phyloP scores from a whole-genome alignment of 2,329 filamentous ascomycete genomes.

The Colletotrichum incanum region DNA sequence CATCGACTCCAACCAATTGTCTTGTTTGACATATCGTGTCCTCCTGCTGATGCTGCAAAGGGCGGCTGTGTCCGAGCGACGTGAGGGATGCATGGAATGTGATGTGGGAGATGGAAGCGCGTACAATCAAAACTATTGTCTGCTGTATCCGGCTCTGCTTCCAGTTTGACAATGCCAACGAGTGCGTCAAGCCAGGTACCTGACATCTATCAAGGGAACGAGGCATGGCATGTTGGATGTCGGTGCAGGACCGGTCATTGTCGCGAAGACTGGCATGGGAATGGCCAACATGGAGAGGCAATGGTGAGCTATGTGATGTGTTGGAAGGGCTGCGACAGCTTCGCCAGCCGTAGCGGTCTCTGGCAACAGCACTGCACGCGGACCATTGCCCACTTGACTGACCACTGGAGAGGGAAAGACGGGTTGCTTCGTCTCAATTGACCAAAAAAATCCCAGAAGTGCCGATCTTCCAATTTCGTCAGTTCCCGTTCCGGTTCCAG shows the following conservation, averaged over 20 bases:
- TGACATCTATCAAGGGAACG: slow-evolving; percentile 34
- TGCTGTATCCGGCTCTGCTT: no score
- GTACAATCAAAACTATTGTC: background rate
- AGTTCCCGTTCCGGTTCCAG: background rate
- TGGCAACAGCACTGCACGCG: background rate
- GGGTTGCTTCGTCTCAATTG: background rate
- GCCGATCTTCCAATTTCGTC: slow-evolving; percentile 4
- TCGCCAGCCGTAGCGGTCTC: background rate
- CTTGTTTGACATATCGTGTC: slow-evolving; percentile 8
- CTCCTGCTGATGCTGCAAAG: background rate
- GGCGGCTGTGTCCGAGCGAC: slow-evolving; percentile 24
- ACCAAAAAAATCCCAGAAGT: background rate
- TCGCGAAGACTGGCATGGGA: background rate
- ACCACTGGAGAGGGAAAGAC: background rate
- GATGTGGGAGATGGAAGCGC: slow-evolving; percentile 17
- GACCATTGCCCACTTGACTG: background rate
- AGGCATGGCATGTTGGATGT: slow-evolving; percentile 2
- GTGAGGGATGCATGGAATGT: slow-evolving; percentile 38
- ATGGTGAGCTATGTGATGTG: no score
- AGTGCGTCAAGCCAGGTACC: background rate
- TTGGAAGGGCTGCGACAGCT: background rate
- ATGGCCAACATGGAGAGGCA: background rate
- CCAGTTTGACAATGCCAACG: background rate
- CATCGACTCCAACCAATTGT: slow-evolving; percentile 2
- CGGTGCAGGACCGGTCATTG: background rate